Evolutionary conservation across 164 flowering plant species (phyloP), one percentile per base, ranked within the genome.

Genomic region (Chimonanthus praecox): DNA sequence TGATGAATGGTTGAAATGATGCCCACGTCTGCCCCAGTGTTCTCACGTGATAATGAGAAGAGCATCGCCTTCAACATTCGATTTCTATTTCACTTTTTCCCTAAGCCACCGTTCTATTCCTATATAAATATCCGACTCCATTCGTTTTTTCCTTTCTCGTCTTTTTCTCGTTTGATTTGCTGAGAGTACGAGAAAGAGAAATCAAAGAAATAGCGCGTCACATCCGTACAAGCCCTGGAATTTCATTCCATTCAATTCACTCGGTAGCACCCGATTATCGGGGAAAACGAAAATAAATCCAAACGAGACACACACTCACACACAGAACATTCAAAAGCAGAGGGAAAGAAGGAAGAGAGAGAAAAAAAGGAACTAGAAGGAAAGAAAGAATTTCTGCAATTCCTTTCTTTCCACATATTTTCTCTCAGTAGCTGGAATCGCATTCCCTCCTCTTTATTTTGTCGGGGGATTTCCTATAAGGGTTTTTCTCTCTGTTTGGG

Each of bases 111-210:
- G 5, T 5, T 7, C 44, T 44, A 33, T 50, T 49, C 64, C 16
- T 33, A n/a, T 79, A 75, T 75, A 79, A 75, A 75, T 50, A 20
- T 61, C 61, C 71, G 18, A 54, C 67, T 60, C 61, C 72, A 63
- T 18, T 4, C 58, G 18, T 33, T 44, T 4, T 13, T 6, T 7
- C 46, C 45, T 70, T 69, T 72, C 73, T 64, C 63, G 64, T 69
- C 78, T 69, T 69, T 46, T 0, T 13, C 16, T 13, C 16, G 60
- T 54, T 54, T 54, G 60, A 54, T 54, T 16, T 7, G 18, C 45
- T 7, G 44, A 16, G 47, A 47, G 11, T 5, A 45, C 11, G 11
- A 21, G 68, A 45, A 45, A 10, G 20, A 45, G 46, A 45, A 66
- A 3, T 3, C n/a, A 44, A 66, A n/a, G 68, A 6, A 66, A 66